These are phyloP conservation scores for Spencermartinsiella ligniputridi DNA, from an alignment of 1,139 yeast genomes.

Conservation along the genomic window DNA sequence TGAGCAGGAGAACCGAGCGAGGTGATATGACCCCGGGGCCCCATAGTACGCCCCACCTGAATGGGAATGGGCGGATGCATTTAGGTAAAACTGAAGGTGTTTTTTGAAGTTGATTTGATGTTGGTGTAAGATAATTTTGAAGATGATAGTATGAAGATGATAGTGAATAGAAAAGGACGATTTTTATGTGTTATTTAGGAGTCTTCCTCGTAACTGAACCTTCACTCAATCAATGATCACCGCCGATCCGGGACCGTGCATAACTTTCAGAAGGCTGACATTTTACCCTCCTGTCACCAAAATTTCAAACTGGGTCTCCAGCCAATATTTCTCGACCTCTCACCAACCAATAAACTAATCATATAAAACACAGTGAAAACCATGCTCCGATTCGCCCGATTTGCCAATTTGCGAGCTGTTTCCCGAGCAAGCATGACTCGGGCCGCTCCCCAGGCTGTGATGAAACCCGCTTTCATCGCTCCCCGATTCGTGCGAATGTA, in stretches of 20 bases:
- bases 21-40: background rate
- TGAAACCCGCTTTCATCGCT: background rate
- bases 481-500: conserved; percentile 38
- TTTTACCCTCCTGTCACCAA: background rate
- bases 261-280: no score
- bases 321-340: no score
- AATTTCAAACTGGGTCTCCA: no score
- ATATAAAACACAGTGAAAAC: background rate
- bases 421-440: background rate
- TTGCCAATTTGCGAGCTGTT: background rate
- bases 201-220: no score
- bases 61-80: background rate
- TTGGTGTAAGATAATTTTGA: background rate
- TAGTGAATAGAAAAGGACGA: no score
- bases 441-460: background rate
- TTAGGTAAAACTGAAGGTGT: no score
- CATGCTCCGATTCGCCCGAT: background rate
- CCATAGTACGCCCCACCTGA: background rate
- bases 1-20: background rate
- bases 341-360: no score
- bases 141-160: background rate
- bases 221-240: no score
- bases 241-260: no score
- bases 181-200: no score
- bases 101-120: no score